These are phyloP conservation scores for Triticum timopheevii DNA, from an alignment of 176 grass and related monocot species.

Conservation along the genomic window DNA sequence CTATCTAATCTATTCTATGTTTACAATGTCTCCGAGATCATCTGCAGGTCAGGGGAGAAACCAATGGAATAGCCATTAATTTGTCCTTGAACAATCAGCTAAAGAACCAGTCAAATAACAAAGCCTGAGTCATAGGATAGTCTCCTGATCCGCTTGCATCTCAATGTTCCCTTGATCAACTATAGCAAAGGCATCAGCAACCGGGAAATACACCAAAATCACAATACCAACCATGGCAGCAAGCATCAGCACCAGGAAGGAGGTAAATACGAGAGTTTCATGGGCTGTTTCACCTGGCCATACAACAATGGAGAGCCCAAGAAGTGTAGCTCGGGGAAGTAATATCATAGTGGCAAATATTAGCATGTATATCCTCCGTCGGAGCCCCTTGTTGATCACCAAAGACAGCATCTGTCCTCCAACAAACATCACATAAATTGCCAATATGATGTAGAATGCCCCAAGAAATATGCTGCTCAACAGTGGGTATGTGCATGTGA, in stretches of 20 bases:
- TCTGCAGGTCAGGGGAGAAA: slow-evolving; percentile 10
- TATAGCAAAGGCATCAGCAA: slow-evolving; percentile 66
- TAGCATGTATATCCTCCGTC: slow-evolving; percentile 80
- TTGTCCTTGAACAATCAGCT: not conserved
- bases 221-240: slow-evolving; percentile 63
- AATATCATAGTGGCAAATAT: slow-evolving; percentile 54
- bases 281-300: slow-evolving; percentile 51
- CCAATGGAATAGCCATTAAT: not conserved
- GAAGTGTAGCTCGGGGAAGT: slow-evolving; percentile 62
- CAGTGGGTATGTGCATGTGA: slow-evolving; percentile 78
- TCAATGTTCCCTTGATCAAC: slow-evolving; percentile 57
- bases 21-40: slow-evolving; percentile 32
- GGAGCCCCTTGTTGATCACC: slow-evolving; percentile 90
- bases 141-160: slow-evolving; percentile 38
- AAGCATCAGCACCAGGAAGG: slow-evolving; percentile 79
- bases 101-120: not conserved
- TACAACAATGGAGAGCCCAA: slow-evolving; percentile 74
- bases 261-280: slow-evolving; percentile 76
- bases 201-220: slow-evolving; percentile 90
- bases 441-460: slow-evolving; percentile 66
- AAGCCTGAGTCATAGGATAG: slow-evolving; percentile 24
- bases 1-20: slow-evolving; percentile 37
- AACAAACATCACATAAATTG: slow-evolving; percentile 68
- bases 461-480: slow-evolving; percentile 85
- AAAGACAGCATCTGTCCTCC: slow-evolving; percentile 61